Evolutionary conservation across 2,329 filamentous ascomycete genomes (phyloP).

Genomic region (Dactylellina haptotyla): DNA sequence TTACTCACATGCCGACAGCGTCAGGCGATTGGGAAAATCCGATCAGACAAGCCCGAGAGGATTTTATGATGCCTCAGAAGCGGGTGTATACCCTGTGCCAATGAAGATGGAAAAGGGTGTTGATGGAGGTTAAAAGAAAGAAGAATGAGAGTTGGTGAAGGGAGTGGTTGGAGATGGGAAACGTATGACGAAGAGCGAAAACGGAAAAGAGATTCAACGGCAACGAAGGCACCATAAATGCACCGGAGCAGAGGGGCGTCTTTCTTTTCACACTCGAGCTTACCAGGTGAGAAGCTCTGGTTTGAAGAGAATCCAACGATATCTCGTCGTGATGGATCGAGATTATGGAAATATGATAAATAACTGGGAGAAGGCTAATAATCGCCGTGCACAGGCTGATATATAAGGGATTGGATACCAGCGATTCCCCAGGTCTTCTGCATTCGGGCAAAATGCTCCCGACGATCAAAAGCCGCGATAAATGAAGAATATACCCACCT

Average conservation of each 20-base stretch:
- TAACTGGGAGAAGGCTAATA: conserved; percentile 16
- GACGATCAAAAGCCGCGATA: not conserved
- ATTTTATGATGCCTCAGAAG: conserved; percentile 6
- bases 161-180: conserved; percentile 34
- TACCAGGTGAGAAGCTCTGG: not conserved
- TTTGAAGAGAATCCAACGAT: conserved; percentile 19
- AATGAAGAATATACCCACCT: not conserved
- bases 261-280: not conserved
- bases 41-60: conserved; percentile 10
- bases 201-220: conserved; percentile 12
- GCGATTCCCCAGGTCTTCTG: conserved; percentile 7
- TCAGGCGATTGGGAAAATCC: conserved; percentile 7
- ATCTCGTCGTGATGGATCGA: conserved; percentile 22
- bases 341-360: not conserved
- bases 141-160: not conserved
- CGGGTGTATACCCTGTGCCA: not conserved
- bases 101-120: not conserved
- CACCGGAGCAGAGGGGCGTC: conserved; percentile 10
- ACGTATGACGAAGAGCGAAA: conserved; percentile 32
- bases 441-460: conserved; percentile 6
- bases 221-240: conserved; percentile 13
- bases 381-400: conserved; percentile 27
- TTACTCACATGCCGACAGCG: conserved; percentile 39
- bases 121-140: not conserved
- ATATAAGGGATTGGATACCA: conserved; percentile 53